Base-by-base conservation (phyloP, 1,139 yeast genomes). In the Saccharomyces uvarum region DNA sequence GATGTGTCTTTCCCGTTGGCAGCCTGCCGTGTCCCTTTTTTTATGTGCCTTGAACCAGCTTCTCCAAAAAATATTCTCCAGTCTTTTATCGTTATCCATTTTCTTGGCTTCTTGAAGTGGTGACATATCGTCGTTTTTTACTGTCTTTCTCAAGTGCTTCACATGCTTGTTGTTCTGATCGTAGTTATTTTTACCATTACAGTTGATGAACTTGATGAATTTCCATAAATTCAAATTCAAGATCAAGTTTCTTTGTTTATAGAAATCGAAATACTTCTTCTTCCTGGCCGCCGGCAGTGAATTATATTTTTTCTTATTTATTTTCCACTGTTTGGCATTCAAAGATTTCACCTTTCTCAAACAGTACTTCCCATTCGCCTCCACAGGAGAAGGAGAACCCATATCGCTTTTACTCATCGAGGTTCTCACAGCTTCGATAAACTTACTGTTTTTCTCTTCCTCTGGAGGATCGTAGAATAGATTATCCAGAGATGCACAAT, bases 1-100 rank as follows among this genome's bases (percentile, higher is more conserved):
- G n/a, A 38, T 38, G 9, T 38, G 44, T 24, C 44, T 38, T 4
- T 16, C 44, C 19, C 7, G 24, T 38, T 16, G 44, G 24, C 26
- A 2, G 44, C 3, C 26, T 19, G 19, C 13, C 9, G 11, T 19
- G 9, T 38, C 44, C 19, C 11, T 38, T 9, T 19, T 38, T 9
- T 38, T 38, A 13, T 16, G 44, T 11, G 44, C 44, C 26, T 51
- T 53, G 13, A 24, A 48, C 50, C 53, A 57, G n/a, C 53, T 53
- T 38, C 59, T 52, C 59, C 59, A 57, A 1, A 54, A 52, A 16
- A 56, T 48, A 33, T 57, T 57, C 21, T 57, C 59, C 24, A 57
- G 41, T 41, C 59, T 48, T 44, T 9, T 21, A 38, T 38, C 44
- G 21, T 38, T 38, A n/a, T 38, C 44, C 26, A 38, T 9, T 16